phyloP scores from a whole-genome alignment of 2,329 filamentous ascomycete genomes.

The Diplodia corticola region DNA sequence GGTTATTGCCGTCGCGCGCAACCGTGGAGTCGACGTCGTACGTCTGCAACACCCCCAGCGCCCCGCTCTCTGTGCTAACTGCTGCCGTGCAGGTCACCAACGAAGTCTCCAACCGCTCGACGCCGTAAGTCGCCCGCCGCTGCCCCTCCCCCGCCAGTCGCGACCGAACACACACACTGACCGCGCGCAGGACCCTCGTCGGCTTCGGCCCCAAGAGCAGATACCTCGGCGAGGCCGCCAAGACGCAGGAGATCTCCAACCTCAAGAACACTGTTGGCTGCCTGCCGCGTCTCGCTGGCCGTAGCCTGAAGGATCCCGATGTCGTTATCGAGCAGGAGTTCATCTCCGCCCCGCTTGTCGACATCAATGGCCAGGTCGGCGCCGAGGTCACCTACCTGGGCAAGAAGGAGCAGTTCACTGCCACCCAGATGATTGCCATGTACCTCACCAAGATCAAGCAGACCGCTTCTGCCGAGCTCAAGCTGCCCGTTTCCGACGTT shows the following conservation, averaged over 20 bases:
- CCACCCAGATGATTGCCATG: constrained; percentile 91
- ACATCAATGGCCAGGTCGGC: constrained; percentile 91
- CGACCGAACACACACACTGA: constrained; percentile 24
- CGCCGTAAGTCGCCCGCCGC: constrained; percentile 70
- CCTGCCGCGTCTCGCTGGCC: constrained; percentile 89
- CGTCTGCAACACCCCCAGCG: constrained; percentile 48
- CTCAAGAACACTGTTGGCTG: constrained; percentile 97
- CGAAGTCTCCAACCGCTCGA: constrained; percentile 97
- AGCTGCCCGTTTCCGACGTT: constrained; percentile 86
- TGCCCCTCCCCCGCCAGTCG: constrained; percentile 23
- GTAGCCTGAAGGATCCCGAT: constrained; percentile 85
- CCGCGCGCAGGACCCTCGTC: constrained; percentile 71
- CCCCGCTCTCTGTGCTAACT: constrained; percentile 33
- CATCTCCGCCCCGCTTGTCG: constrained; percentile 80
- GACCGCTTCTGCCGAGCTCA: constrained; percentile 83
- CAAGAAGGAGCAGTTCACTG: constrained; percentile 94
- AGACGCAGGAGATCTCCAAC: constrained; percentile 99
- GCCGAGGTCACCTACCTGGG: constrained; percentile 91
- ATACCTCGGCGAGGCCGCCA: constrained; percentile 91
- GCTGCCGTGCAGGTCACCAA: constrained; percentile 75
- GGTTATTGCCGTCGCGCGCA: constrained; percentile 94
- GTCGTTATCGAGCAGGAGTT: constrained; percentile 89
- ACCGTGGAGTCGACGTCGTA: constrained; percentile 98
- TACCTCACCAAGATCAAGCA: constrained; percentile 92
- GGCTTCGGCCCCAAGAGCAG: constrained; percentile 92